phyloP scores from a whole-genome alignment of 345 rosid genomes.

The Salix suchowensis region DNA sequence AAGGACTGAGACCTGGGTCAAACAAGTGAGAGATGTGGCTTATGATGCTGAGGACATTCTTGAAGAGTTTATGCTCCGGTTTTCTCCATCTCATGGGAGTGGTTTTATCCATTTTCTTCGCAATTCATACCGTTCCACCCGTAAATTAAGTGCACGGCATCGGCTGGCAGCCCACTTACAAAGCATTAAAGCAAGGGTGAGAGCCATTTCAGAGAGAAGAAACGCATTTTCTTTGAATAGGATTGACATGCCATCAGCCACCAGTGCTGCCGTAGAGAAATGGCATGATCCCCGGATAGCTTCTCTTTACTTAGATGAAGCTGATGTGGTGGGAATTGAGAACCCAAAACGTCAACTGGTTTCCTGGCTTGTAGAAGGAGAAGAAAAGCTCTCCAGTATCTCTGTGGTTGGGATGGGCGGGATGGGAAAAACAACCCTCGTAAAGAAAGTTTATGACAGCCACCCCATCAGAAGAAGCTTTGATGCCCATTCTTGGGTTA shows the following conservation, averaged over 20 bases:
- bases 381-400: neutral
- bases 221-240: neutral
- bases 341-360: neutral
- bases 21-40: constrained; percentile 12
- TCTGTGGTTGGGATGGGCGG: constrained; percentile 6
- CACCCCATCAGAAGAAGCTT: neutral
- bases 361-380: constrained; percentile 5
- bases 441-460: constrained; percentile 9
- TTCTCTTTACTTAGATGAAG: constrained; percentile 10
- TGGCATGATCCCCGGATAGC: constrained; percentile 6
- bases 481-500: constrained; percentile 6
- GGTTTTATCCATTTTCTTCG: neutral
- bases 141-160: neutral
- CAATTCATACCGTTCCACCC: neutral
- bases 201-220: constrained; percentile 9
- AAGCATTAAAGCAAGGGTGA: neutral
- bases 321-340: constrained; percentile 17
- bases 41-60: constrained; percentile 2
- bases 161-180: neutral
- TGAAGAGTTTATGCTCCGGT: neutral
- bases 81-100: neutral
- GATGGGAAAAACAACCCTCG: constrained; percentile 3
- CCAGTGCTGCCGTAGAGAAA: neutral
- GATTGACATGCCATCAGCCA: neutral
- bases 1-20: constrained; percentile 2